phyloP scores from a whole-genome alignment of 768 basidiomycete species.

The Trametes gibbosa region DNA sequence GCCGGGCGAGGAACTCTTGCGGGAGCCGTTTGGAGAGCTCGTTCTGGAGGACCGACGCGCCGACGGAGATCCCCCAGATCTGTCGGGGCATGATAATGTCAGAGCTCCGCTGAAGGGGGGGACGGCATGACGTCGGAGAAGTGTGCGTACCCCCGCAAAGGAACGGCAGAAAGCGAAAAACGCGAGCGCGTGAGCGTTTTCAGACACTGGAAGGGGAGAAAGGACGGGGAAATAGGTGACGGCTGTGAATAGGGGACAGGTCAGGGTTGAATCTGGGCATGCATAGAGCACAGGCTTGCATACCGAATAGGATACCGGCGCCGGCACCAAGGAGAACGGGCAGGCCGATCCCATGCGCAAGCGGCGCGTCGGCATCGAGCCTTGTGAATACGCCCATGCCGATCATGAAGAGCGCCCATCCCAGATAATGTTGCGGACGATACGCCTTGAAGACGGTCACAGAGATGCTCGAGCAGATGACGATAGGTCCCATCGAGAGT shows the following conservation, averaged over 20 bases:
- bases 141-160: slow-evolving; percentile 22
- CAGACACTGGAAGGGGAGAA: slow-evolving; percentile 25
- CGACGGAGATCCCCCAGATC: slow-evolving; percentile 38
- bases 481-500: slow-evolving; percentile 37
- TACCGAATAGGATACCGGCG: slow-evolving; percentile 6
- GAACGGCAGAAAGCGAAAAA: slow-evolving; percentile 29
- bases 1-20: slow-evolving; percentile 22
- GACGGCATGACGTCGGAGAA: background rate
- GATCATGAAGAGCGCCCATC: slow-evolving; percentile 35
- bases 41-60: slow-evolving; percentile 38
- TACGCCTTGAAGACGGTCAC: slow-evolving; percentile 35
- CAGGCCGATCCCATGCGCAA: background rate
- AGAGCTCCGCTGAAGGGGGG: too few species aligned
- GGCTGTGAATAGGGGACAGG: too few species aligned
- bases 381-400: slow-evolving; percentile 36
- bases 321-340: slow-evolving; percentile 3
- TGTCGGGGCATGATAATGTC: slow-evolving; percentile 12
- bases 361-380: slow-evolving; percentile 14
- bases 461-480: slow-evolving; percentile 34
- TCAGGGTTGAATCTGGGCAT: background rate
- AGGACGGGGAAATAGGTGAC: slow-evolving; percentile 22
- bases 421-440: slow-evolving; percentile 33
- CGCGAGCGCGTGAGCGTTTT: slow-evolving; percentile 34
- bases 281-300: background rate
- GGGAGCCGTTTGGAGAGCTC: slow-evolving; percentile 34